Percentiles rank a stretch among this genome's conserved stretches.
Evolutionary conservation across 495 filamentous ascomycete genomes (phyloP).

Genomic region (Aspergillus sparsus): DNA sequence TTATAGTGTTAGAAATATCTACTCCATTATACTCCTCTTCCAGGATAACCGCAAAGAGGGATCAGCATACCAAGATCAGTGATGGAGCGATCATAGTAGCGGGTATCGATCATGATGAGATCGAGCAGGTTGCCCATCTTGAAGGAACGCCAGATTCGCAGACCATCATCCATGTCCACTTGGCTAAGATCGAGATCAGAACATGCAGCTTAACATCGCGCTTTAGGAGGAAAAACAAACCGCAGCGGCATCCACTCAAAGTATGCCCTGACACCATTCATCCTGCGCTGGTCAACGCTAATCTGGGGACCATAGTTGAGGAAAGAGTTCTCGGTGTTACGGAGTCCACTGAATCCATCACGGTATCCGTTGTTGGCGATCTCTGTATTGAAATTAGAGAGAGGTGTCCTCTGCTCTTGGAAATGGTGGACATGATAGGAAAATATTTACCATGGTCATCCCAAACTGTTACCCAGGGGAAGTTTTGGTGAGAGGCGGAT

Average conservation of each 20-base stretch:
- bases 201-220: not conserved
- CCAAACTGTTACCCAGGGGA: constrained; percentile 71
- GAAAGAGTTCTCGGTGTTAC: constrained; percentile 64
- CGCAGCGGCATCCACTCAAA: constrained; percentile 66
- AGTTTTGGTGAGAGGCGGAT: constrained; percentile 54
- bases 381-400: constrained; percentile 35
- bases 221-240: constrained; percentile 9
- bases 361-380: constrained; percentile 65
- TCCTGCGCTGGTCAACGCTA: constrained; percentile 64
- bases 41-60: not conserved
- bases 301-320: constrained; percentile 55
- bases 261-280: constrained; percentile 69
- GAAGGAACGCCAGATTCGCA: constrained; percentile 69
- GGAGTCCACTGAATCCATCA: constrained; percentile 53
- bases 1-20: too few species aligned
- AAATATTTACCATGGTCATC: constrained; percentile 59
- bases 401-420: not conserved
- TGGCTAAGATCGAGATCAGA: constrained; percentile 14
- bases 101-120: constrained; percentile 69
- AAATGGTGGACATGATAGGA: not conserved
- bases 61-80: constrained; percentile 36
- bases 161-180: constrained; percentile 68
- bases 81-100: constrained; percentile 62
- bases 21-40: too few species aligned
- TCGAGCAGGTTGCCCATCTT: constrained; percentile 64